Evolutionary conservation across 306 rosid genomes (phyloP).

Genomic region (Styphnolobium japonicum): DNA sequence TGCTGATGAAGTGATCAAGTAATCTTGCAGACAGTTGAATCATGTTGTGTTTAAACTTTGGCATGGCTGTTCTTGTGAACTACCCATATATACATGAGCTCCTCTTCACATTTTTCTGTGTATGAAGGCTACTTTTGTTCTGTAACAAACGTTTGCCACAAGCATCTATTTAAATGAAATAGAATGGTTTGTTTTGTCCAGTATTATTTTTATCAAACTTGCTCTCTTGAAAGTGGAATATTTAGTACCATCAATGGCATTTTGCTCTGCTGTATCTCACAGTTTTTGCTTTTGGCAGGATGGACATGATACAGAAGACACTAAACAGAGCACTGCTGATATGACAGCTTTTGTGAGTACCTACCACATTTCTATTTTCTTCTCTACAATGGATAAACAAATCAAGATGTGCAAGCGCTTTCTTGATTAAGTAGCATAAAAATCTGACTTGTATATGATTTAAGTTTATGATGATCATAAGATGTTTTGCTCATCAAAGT

Average conservation of each 20-base stretch:
- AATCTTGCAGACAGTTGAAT: neutral
- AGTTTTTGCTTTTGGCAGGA: neutral
- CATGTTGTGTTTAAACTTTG: neutral
- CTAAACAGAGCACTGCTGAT: neutral
- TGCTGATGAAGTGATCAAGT: neutral
- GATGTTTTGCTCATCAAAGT: neutral
- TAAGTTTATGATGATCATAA: neutral
- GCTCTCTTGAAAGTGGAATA: neutral
- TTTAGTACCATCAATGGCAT: neutral
- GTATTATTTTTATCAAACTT: neutral
- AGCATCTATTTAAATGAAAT: neutral
- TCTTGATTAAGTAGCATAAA: neutral
- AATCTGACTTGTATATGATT: neutral
- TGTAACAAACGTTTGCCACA: neutral
- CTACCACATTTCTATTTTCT: neutral
- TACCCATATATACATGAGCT: neutral
- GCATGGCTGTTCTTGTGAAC: neutral
- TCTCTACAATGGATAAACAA: neutral
- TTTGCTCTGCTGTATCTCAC: neutral
- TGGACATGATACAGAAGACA: neutral
- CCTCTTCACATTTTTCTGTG: neutral
- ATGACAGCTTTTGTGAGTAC: slow-evolving; percentile 1
- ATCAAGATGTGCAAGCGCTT: neutral
- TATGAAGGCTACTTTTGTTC: neutral
- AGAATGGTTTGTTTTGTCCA: neutral